Base-by-base conservation (phyloP, 768 basidiomycete species). In the Phaeotremella skinneri region DNA sequence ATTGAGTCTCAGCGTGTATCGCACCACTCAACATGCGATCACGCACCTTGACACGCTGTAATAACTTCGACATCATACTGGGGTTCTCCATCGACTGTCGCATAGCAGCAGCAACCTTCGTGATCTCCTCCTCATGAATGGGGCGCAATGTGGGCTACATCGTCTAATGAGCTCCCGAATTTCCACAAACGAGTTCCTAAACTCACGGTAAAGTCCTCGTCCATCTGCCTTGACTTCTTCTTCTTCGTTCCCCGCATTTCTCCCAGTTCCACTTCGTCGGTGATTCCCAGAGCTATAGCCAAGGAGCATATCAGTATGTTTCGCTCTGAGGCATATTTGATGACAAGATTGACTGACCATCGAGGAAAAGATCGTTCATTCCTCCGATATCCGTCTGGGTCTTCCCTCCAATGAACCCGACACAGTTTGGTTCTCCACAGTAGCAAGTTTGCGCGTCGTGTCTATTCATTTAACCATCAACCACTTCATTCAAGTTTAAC, bases 371-470 rank as follows among this genome's bases (percentile, higher is more conserved):
- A 70, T 97, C 92, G 73, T 96, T 92, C 86, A 98, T 93, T 6
- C 86, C 85, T 4, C 85, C 90, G 21, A 97, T 82, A 72, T 98
- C 94, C 1, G 96, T 98, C 76, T 99, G 96, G 0, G 93, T 98
- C 79, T 97, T 99, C 23, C 96, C 96, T 60, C 96, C 96, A 66
- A 99, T 91, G 71, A 84, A 90, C 2, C 96, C 96, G 4, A 96
- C 86, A 70, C 96, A 99, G 64, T 93, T 92, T 1, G 89, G 82
- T 72, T 98, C 96, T 5, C 92, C 92, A 68, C 96, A 99, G 69
- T 89, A 92, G 76, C 96, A 99, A 29, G 82, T 82, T 75, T 99
- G 96, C 51, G 96, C 88, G 59, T 93, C 89, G 77, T 99, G 91
- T 0, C 93, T 94, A 63, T 4, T 50, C 11, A 45, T 20, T 43